phyloP scores from a whole-genome alignment of 176 grass and related monocot genomes.

The Typha latifolia region DNA sequence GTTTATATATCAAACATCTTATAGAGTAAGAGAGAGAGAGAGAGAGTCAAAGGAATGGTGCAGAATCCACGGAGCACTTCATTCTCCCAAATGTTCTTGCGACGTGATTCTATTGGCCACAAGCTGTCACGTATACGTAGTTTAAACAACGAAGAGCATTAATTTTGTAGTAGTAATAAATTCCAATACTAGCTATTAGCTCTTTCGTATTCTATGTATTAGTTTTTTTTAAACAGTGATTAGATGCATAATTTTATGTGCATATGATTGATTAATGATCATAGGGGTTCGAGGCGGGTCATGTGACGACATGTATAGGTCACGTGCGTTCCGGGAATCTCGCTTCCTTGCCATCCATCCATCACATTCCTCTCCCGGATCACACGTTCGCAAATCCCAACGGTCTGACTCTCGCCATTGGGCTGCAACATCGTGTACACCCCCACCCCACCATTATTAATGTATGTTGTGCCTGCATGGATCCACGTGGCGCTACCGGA shows the following conservation, averaged over 20 bases:
- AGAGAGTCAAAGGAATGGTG: conserved; percentile 29
- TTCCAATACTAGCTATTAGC: too few species aligned
- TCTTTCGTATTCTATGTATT: too few species aligned
- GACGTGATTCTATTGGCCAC: conserved; percentile 31
- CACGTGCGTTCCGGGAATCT: conserved; percentile 72
- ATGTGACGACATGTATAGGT: conserved; percentile 49
- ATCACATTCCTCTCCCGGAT: background rate
- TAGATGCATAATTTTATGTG: too few species aligned
- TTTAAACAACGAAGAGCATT: too few species aligned
- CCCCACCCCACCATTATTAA: conserved; percentile 49
- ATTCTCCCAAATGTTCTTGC: conserved; percentile 85
- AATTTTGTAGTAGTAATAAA: too few species aligned
- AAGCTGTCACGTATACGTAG: conserved; percentile 23
- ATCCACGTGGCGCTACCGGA: conserved; percentile 31
- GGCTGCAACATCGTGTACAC: too few species aligned
- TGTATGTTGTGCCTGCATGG: too few species aligned
- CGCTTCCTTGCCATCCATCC: conserved; percentile 14
- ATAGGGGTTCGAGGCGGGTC: conserved; percentile 25
- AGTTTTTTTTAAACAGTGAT: too few species aligned
- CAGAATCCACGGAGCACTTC: conserved; percentile 94
- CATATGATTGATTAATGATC: conserved; percentile 4
- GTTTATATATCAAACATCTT: conserved; percentile 1
- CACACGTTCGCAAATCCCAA: conserved; percentile 46
- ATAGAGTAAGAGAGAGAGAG: background rate
- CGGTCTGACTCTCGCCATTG: conserved; percentile 33